These are phyloP conservation scores for Juncus inflexus DNA, from an alignment of 176 grass and related monocot genomes.

Conservation along the genomic window DNA sequence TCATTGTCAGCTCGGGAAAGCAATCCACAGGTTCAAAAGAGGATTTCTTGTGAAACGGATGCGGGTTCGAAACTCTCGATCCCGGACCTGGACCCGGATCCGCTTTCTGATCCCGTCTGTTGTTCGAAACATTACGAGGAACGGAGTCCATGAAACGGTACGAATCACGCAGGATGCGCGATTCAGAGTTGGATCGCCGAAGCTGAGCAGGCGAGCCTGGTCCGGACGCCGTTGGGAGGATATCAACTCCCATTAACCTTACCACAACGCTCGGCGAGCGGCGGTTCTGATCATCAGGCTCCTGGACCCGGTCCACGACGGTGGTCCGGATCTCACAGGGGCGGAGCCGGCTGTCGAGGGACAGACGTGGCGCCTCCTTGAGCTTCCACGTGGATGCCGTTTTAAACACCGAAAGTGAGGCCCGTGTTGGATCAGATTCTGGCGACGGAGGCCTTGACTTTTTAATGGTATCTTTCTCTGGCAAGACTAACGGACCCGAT, in stretches of 20 bases:
- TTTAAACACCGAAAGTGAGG: conserved; percentile 32
- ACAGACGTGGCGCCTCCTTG: conserved; percentile 64
- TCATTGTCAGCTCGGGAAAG: conserved; percentile 61
- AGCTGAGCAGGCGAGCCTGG: conserved; percentile 31
- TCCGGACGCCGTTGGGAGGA: conserved; percentile 27
- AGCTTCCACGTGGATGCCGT: background rate
- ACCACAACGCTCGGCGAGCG: conserved; percentile 83
- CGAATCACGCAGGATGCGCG: conserved; percentile 49
- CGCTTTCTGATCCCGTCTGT: background rate
- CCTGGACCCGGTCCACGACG: conserved; percentile 1
- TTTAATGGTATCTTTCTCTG: conserved; percentile 28
- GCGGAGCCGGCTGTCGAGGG: conserved; percentile 82
- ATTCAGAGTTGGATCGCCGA: conserved; percentile 77
- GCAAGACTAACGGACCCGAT: conserved; percentile 32
- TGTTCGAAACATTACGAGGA: background rate
- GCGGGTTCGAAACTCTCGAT: background rate
- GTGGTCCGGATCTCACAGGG: conserved; percentile 62
- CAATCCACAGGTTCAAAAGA: conserved; percentile 68
- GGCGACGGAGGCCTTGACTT: conserved; percentile 37
- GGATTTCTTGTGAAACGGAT: conserved; percentile 53
- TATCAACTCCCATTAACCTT: conserved; percentile 86
- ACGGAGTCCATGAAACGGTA: conserved; percentile 59
- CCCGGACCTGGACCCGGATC: conserved; percentile 20
- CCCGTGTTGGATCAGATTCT: conserved; percentile 41
- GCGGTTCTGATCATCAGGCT: conserved; percentile 35